Evolutionary conservation across 2,329 filamentous ascomycete genomes (phyloP).

Genomic region (Cordyceps cateniannulata): DNA sequence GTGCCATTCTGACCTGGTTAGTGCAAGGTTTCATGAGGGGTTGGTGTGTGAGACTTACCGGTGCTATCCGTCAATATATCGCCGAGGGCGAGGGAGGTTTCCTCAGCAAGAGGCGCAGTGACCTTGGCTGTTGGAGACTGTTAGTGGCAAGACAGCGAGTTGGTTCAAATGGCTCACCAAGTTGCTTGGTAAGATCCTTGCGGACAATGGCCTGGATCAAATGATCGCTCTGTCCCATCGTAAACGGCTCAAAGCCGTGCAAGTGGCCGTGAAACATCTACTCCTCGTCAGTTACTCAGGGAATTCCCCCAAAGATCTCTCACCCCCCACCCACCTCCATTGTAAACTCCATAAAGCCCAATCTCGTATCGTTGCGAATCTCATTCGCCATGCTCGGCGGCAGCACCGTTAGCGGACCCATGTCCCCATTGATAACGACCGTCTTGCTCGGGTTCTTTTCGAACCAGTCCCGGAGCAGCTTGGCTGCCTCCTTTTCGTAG

Average conservation of each 20-base stretch:
- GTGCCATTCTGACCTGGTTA: conserved; percentile 13
- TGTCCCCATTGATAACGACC: conserved; percentile 13
- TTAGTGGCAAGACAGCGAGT: not conserved
- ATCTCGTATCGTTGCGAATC: conserved; percentile 18
- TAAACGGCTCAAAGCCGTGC: conserved; percentile 16
- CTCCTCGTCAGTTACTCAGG: no score
- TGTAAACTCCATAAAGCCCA: conserved; percentile 15
- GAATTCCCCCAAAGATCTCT: not conserved
- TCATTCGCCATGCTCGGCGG: conserved; percentile 16
- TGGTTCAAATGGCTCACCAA: conserved; percentile 11
- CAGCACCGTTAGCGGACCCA: conserved; percentile 17
- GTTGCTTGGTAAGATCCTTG: conserved; percentile 16
- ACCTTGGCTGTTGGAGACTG: conserved; percentile 4
- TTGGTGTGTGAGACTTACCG: not conserved
- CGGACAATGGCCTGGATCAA: conserved; percentile 14
- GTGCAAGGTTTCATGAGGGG: not conserved
- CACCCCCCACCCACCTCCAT: not conserved
- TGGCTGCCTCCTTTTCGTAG: not conserved
- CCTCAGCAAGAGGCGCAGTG: conserved; percentile 9
- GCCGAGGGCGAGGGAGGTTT: conserved; percentile 7
- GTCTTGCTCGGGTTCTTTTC: conserved; percentile 9
- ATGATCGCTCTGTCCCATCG: not conserved
- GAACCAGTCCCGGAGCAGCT: conserved; percentile 10
- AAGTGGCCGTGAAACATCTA: conserved; percentile 15
- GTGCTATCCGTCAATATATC: conserved; percentile 9